These are phyloP conservation scores for Gynochthodes officinalis DNA, from an alignment of 257 asterid genomes.

Conservation along the genomic window DNA sequence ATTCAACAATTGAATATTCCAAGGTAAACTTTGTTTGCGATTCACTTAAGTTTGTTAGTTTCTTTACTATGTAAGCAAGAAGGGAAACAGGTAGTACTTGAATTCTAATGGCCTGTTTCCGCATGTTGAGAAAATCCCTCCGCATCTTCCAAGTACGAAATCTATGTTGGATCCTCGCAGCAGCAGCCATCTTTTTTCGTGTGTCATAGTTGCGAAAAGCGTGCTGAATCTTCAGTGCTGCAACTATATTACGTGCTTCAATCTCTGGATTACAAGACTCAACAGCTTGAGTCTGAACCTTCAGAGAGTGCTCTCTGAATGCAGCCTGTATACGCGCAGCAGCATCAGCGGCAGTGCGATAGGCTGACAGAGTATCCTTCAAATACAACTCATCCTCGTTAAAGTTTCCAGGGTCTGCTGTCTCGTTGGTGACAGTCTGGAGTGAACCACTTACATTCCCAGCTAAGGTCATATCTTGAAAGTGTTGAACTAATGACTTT, in stretches of 20 bases:
- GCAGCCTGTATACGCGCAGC: constrained; percentile 97
- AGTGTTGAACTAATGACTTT: constrained; percentile 81
- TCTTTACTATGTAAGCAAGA: neutral
- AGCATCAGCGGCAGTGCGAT: constrained; percentile 96
- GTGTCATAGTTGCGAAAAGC: constrained; percentile 78
- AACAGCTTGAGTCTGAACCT: constrained; percentile 40
- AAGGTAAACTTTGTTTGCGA: neutral
- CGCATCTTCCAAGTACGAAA: constrained; percentile 90
- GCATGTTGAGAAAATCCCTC: constrained; percentile 76
- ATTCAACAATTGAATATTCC: neutral
- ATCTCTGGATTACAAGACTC: constrained; percentile 65
- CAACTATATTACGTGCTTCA: constrained; percentile 82
- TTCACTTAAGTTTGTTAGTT: neutral
- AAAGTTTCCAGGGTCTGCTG: constrained; percentile 41
- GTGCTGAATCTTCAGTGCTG: constrained; percentile 97
- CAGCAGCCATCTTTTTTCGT: constrained; percentile 71
- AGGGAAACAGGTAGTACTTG: constrained; percentile 49
- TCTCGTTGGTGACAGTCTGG: constrained; percentile 44
- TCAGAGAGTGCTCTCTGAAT: constrained; percentile 77
- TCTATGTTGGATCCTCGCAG: constrained; percentile 81
- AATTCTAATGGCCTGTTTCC: constrained; percentile 76
- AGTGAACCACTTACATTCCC: constrained; percentile 91
- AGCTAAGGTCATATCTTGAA: constrained; percentile 86
- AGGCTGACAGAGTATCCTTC: constrained; percentile 86
- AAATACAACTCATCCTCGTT: constrained; percentile 64